Base-by-base conservation (phyloP, 2,329 filamentous ascomycete genomes). In the Ceratocystis destructans region DNA sequence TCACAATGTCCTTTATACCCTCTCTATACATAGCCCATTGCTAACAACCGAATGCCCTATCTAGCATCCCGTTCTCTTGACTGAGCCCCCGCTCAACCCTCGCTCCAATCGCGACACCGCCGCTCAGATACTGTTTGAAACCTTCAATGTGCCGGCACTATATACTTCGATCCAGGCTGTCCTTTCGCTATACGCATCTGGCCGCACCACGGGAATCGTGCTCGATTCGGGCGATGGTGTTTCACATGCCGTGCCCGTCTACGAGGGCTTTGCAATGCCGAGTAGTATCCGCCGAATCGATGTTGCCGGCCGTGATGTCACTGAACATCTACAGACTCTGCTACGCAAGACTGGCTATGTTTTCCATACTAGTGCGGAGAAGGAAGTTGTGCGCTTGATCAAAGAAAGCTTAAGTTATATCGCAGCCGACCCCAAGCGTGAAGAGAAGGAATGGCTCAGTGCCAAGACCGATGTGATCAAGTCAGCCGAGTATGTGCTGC, bases 111-210 rank as follows among this genome's bases (percentile, higher is more conserved):
- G 94, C 74, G 94, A 99, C 75, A 96, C 87, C 6, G 94, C 94
- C 48, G 94, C 94, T 53, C 94, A 99, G 76, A 95, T 99, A 70
- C 85, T 99, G 66, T 99, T 99, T 77, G 94, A 99, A 78, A 96
- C 93, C 1, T 97, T 97, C 82, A 97, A 97, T 74, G 93, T 97
- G 10, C 94, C 94, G 12, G 94, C 94, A 3, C 81, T 97, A 59
- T 96, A 96, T 78, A 96, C 90, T 66, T 96, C 92, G 1, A 96
- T 99, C 71, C 94, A 99, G 79, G 94, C 94, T 0, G 92, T 97
- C 22, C 84, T 99, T 66, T 96, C 93, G 61, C 80, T 99, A 68
- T 99, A 99, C 77, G 93, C 94, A 66, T 96, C 90, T 66, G 94
- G 94, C 25, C 88, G 94, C 71, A 97, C 94, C 28, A 97, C 94